Percentiles rank a stretch among this genome's conserved stretches.
Conservation (phyloP, 371 early-diverging fungal species). For the Nosema muscidifuracis region DNA sequence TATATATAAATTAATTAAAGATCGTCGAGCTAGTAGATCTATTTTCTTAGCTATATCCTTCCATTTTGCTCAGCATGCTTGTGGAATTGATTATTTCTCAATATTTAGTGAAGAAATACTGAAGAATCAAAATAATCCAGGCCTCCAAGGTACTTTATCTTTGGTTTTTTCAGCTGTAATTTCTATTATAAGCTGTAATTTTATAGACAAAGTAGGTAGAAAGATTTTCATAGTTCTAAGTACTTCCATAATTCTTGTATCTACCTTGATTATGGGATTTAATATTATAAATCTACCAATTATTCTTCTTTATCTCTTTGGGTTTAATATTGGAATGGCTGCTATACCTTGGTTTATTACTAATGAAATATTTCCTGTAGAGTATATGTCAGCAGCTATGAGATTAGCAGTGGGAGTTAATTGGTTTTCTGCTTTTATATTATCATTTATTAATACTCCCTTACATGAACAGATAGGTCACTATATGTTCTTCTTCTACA, state of each 20-base stretch:
- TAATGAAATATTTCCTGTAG: conserved; percentile 70
- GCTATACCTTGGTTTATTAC: conserved; percentile 68
- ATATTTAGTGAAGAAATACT: conserved; percentile 64
- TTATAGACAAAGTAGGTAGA: conserved; percentile 75
- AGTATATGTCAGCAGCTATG: conserved; percentile 28
- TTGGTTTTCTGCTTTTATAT: conserved; percentile 42
- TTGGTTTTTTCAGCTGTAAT: conserved; percentile 66
- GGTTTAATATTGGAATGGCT: conserved; percentile 74
- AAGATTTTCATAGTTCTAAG: conserved; percentile 70
- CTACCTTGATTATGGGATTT: conserved; percentile 42
- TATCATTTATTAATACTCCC: neutral
- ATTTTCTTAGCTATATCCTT: conserved; percentile 58
- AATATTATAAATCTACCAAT: conserved; percentile 67
- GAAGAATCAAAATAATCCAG: neutral
- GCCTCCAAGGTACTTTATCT: neutral
- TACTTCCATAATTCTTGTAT: conserved; percentile 65
- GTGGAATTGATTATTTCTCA: conserved; percentile 78
- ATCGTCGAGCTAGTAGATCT: conserved; percentile 45
- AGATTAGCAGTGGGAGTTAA: conserved; percentile 21
- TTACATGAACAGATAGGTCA: conserved; percentile 10
- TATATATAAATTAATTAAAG: conserved; percentile 65
- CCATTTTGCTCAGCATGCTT: conserved; percentile 73
- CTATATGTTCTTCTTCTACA: conserved; percentile 23
- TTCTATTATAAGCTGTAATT: conserved; percentile 64
- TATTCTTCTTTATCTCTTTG: conserved; percentile 70